phyloP scores from a whole-genome alignment of 2,329 filamentous ascomycete species.

The Cadophora sp. region DNA sequence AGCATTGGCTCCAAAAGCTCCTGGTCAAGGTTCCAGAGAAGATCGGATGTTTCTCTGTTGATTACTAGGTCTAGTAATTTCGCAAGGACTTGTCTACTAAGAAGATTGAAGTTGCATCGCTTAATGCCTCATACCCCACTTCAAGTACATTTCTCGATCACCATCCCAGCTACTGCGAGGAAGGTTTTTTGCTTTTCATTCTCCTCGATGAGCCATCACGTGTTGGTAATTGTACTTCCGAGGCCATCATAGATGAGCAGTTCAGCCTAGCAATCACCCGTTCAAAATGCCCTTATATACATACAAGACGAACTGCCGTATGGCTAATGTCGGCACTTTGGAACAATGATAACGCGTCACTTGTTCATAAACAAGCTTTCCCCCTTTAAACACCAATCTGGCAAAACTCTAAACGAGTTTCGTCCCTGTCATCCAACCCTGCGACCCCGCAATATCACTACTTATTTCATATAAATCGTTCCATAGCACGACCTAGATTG shows the following conservation, averaged over 20 bases:
- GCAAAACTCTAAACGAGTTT: conserved; percentile 20
- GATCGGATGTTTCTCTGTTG: no score
- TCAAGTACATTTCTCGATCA: no score
- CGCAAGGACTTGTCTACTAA: neutral
- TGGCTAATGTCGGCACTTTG: conserved; percentile 17
- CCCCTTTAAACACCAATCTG: conserved; percentile 15
- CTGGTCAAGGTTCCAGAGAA: no score
- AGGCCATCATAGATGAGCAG: no score
- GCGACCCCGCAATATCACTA: conserved; percentile 28
- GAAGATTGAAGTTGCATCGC: neutral
- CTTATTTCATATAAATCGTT: conserved; percentile 19
- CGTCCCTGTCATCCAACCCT: neutral
- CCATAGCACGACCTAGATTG: conserved; percentile 8
- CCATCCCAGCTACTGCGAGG: no score
- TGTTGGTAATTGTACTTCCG: no score
- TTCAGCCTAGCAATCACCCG: neutral
- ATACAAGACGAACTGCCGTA: neutral
- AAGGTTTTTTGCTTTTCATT: neutral
- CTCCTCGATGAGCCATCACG: neutral
- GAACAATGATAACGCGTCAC: conserved; percentile 19
- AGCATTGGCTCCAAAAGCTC: no score
- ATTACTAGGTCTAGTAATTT: no score
- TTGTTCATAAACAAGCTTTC: neutral
- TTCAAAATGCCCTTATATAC: neutral
- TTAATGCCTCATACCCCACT: neutral